These are phyloP conservation scores for Myriosclerotinia curreyana DNA, from an alignment of 2,329 filamentous ascomycete genomes.

Conservation along the genomic window DNA sequence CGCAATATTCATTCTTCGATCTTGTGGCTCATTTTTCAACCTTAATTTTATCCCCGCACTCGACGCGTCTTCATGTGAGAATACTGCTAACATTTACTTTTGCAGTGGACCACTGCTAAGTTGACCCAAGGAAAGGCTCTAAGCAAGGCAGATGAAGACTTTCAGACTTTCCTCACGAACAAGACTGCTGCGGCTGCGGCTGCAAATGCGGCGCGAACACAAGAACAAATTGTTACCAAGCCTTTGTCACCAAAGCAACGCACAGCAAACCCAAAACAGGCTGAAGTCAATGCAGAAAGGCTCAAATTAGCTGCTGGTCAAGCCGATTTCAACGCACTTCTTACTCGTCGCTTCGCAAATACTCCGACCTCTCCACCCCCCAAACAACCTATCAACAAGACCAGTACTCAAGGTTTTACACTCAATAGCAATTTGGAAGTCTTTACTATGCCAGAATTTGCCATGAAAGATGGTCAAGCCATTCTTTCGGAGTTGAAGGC, in stretches of 20 bases:
- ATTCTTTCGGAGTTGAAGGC: slow-evolving; percentile 2
- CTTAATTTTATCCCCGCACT: neutral
- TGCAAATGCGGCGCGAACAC: neutral
- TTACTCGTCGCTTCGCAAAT: neutral
- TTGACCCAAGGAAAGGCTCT: slow-evolving; percentile 8
- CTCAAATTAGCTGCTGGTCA: slow-evolving; percentile 9
- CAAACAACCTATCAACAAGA: neutral
- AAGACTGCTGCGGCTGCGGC: neutral
- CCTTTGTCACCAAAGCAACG: slow-evolving; percentile 7
- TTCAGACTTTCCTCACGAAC: slow-evolving; percentile 15
- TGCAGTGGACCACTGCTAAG: slow-evolving; percentile 14
- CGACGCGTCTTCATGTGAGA: neutral
- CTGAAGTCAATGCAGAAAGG: slow-evolving; percentile 1
- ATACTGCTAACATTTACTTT: neutral
- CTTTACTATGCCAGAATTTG: neutral
- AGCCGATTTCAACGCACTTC: neutral
- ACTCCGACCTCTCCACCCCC: neutral
- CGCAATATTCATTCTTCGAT: neutral
- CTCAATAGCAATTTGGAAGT: neutral
- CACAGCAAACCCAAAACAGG: neutral
- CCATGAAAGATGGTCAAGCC: neutral
- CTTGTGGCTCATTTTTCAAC: neutral
- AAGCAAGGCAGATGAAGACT: slow-evolving; percentile 21
- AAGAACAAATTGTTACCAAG: neutral
- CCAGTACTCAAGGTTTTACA: neutral